Conservation (phyloP, 331 rosid species). For the Cydonia oblonga region DNA sequence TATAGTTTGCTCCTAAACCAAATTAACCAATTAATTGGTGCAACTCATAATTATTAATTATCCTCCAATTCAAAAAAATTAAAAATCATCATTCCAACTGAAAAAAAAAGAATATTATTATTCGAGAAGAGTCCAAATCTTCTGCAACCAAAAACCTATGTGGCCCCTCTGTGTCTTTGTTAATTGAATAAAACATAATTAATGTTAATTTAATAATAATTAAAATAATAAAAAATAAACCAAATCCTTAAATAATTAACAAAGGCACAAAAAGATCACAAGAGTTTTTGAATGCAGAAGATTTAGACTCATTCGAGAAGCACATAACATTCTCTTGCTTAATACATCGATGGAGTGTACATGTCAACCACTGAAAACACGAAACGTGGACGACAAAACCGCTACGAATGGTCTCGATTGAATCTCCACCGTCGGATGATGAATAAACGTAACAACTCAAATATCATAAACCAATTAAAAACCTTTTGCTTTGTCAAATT, state of each 20-base stretch:
- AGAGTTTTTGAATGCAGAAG: too few relatives aligned
- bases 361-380: conserved; percentile 1
- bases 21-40: neutral
- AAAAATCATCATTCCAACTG: neutral
- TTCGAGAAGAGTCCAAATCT: too few relatives aligned
- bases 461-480: neutral
- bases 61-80: neutral
- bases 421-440: neutral
- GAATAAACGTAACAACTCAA: neutral
- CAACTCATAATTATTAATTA: neutral
- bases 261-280: too few relatives aligned
- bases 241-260: too few relatives aligned
- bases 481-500: neutral
- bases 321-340: neutral
- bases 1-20: neutral
- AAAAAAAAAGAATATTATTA: neutral
- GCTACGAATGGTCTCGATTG: neutral
- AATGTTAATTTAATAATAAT: too few relatives aligned
- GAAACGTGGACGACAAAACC: conserved; percentile 6
- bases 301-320: too few relatives aligned
- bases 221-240: too few relatives aligned
- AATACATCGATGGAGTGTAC: neutral
- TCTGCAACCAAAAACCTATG: too few relatives aligned
- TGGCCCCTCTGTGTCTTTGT: too few relatives aligned
- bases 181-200: too few relatives aligned